A percentile compares a stretch with the other conserved stretches of the same genome.
Conservation (phyloP, 2,329 filamentous ascomycete species). For the Ophiostoma sp. region DNA sequence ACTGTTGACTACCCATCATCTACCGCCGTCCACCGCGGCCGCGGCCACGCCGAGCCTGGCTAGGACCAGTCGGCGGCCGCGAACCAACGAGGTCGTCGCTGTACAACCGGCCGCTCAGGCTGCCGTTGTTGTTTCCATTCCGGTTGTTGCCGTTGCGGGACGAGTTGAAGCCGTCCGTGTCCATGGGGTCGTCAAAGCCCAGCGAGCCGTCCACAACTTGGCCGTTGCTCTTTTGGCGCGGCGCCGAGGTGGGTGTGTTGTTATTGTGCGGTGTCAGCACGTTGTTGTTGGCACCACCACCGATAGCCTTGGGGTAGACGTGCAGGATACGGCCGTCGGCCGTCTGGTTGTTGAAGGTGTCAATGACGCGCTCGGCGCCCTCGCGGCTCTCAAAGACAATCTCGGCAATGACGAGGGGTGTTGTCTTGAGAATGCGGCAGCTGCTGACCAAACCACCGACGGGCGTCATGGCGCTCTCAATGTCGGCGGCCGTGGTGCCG, state of each 20-base stretch:
- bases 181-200: conserved; percentile 55
- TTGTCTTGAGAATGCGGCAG: conserved; percentile 67
- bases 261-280: conserved; percentile 20
- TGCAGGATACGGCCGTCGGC: conserved; percentile 73
- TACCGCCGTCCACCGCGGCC: conserved; percentile 24
- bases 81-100: conserved; percentile 45
- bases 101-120: conserved; percentile 46
- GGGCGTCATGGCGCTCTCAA: conserved; percentile 77
- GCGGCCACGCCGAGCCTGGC: conserved; percentile 16
- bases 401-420: conserved; percentile 74
- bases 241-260: conserved; percentile 30
- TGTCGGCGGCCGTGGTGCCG: conserved; percentile 78
- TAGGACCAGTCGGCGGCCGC: background rate
- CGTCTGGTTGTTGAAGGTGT: conserved; percentile 76
- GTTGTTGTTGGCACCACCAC: conserved; percentile 27
- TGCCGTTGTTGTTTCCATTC: background rate
- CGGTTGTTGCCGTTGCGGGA: conserved; percentile 25
- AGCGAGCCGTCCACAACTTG: conserved; percentile 54
- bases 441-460: conserved; percentile 68
- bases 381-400: conserved; percentile 71
- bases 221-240: conserved; percentile 40
- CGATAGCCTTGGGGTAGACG: conserved; percentile 65
- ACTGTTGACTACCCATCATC: background rate
- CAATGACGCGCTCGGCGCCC: conserved; percentile 72
- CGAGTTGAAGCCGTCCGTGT: conserved; percentile 36